Evolutionary conservation across 306 rosid genomes (phyloP), one percentile per base, ranked within the genome.

Genomic region (Comarum palustre): DNA sequence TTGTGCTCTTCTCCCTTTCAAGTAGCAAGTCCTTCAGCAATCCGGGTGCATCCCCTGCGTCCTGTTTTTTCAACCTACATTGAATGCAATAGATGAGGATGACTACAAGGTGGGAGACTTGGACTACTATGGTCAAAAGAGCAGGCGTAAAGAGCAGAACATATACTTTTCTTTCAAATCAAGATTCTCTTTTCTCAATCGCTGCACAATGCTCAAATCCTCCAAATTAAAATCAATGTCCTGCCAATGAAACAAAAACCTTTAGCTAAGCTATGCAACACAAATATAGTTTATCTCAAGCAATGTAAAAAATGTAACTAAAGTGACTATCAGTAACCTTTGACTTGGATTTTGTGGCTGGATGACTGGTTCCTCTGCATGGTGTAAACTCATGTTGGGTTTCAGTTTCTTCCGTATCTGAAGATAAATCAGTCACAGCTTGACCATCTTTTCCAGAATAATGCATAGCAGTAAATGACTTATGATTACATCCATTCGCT

Each of bases 91-190:
- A 31, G 22, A 19, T 19, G 65, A 39, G 43, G 36, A 45, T 39
- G 66, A 65, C 46, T 66, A 9, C 9, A 8, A 17, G 9, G 55
- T 12, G 20, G 22, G 32, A 66, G 42, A 42, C 31, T 71, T 34
- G 17, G 29, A 54, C 16, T 9, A 1, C 2, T 11, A 27, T 24
- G 43, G 34, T 36, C n/a, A 55, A 68, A 68, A 46, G 43, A 52
- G n/a, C 27, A 69, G 43, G 45, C n/a, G n/a, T 54, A 57, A 59
- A 52, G 48, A 47, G 13, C 25, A 68, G 77, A 79, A 80, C 29
- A 38, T 27, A 34, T 81, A 93, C 98, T 89, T 90, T 73, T 86
- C 81, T 82, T 84, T 90, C 84, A 93, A 64, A 78, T 81, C 83
- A 34, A 19, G 52, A 79, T 93, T 93, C 80, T 89, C 96, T 52